Evolutionary conservation across 352 stramenopile species (phyloP).

Genomic region (Globisporangium perplexum): DNA sequence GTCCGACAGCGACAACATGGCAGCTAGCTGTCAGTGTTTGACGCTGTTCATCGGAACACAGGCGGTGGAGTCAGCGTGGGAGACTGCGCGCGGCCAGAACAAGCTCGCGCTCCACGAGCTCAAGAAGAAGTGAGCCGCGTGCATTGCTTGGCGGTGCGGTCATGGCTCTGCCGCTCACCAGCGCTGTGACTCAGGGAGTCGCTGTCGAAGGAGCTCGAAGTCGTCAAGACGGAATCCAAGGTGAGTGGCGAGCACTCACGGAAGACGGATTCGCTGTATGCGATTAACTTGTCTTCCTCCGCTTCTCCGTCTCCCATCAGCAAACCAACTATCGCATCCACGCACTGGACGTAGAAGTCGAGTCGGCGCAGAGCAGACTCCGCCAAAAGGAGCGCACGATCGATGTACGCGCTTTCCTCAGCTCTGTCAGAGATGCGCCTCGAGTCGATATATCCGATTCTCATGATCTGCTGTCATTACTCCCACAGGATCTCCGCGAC

Average conservation of each 20-base stretch:
- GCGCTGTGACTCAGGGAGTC: slow-evolving; percentile 28
- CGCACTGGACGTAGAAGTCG: slow-evolving; percentile 65
- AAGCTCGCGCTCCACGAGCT: slow-evolving; percentile 68
- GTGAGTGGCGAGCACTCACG: slow-evolving; percentile 21
- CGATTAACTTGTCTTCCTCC: not conserved
- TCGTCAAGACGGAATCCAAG: slow-evolving; percentile 63
- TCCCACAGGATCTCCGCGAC: slow-evolving; percentile 43
- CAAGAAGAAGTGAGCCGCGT: slow-evolving; percentile 56
- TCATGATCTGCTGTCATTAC: not conserved
- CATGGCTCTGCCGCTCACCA: not conserved
- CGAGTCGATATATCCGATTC: not conserved
- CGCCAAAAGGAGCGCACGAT: slow-evolving; percentile 67
- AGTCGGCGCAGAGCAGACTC: slow-evolving; percentile 70
- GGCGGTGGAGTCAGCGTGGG: slow-evolving; percentile 76
- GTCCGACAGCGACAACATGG: not conserved
- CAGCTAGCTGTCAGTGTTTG: no score
- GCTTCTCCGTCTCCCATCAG: slow-evolving; percentile 11
- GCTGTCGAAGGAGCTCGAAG: slow-evolving; percentile 60
- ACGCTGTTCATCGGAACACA: slow-evolving; percentile 11
- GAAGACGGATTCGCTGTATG: not conserved
- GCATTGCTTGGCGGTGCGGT: not conserved
- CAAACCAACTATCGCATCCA: slow-evolving; percentile 70
- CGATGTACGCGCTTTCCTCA: slow-evolving; percentile 17
- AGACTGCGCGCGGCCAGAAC: slow-evolving; percentile 72
- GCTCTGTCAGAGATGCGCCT: not conserved